Conservation (phyloP, 441 rosid species). For the Populus trichocarpa region DNA sequence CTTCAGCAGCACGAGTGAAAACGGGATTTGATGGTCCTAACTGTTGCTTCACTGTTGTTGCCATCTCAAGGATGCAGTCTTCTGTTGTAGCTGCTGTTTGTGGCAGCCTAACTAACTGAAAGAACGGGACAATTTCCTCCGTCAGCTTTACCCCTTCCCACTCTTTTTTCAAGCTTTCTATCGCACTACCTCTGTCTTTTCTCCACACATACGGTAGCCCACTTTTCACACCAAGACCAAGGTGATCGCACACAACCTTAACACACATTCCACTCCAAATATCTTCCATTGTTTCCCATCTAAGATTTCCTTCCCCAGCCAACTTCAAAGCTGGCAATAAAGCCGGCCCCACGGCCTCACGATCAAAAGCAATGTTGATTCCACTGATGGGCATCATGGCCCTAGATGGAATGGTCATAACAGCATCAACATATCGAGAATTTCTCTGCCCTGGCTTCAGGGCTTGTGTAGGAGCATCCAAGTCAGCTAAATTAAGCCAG, state of each 20-base stretch:
- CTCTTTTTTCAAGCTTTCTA: slow-evolving; percentile 86
- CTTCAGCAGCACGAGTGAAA: slow-evolving; percentile 65
- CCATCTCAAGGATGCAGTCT: slow-evolving; percentile 69
- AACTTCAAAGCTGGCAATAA: slow-evolving; percentile 72
- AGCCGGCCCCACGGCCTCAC: slow-evolving; percentile 75
- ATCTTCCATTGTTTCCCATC: slow-evolving; percentile 98
- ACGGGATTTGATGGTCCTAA: slow-evolving; percentile 57
- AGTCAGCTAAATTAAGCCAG: slow-evolving; percentile 91
- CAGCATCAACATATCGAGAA: slow-evolving; percentile 78
- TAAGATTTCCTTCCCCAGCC: slow-evolving; percentile 77
- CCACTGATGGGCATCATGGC: slow-evolving; percentile 81
- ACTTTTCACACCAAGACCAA: slow-evolving; percentile 75
- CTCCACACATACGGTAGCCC: slow-evolving; percentile 95
- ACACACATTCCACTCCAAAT: slow-evolving; percentile 95
- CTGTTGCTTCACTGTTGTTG: slow-evolving; percentile 58
- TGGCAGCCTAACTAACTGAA: slow-evolving; percentile 61
- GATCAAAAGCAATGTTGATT: slow-evolving; percentile 79
- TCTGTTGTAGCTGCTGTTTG: slow-evolving; percentile 54
- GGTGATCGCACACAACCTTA: slow-evolving; percentile 76
- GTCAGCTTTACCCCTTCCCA: slow-evolving; percentile 96
- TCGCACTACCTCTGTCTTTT: slow-evolving; percentile 73
- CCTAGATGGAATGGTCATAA: slow-evolving; percentile 69
- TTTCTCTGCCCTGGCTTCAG: slow-evolving; percentile 74
- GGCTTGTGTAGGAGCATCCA: slow-evolving; percentile 97
- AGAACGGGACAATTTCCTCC: slow-evolving; percentile 90